phyloP scores from a whole-genome alignment of 108 stramenopile genomes.

The Hondaea fermentalgiana region DNA sequence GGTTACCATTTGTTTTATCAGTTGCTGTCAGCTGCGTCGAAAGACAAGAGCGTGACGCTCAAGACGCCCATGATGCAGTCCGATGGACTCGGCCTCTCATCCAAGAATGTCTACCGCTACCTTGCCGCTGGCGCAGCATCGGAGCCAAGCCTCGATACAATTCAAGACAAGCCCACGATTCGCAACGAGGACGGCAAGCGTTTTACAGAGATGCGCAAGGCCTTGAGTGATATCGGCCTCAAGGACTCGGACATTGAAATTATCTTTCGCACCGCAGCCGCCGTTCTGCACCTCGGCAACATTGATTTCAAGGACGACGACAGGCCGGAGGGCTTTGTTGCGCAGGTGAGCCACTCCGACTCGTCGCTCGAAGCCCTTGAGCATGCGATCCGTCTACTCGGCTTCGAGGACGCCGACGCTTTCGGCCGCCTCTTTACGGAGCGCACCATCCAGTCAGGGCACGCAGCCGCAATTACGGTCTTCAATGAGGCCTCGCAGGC shows the following conservation, averaged over 20 bases:
- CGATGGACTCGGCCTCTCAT: constrained; percentile 15
- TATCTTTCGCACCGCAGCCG: neutral
- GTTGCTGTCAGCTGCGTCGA: neutral
- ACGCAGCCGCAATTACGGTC: neutral
- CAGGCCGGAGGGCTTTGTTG: neutral
- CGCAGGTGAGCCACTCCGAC: neutral
- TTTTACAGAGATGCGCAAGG: neutral
- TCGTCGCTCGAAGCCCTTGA: neutral
- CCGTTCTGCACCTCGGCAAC: neutral
- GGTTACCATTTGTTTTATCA: constrained; percentile 22
- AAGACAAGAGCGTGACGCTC: constrained; percentile 6
- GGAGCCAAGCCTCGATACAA: neutral
- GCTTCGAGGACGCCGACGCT: neutral
- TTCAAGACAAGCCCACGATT: neutral
- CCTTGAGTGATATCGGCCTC: constrained; percentile 27
- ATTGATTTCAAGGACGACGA: neutral
- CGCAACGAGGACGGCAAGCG: neutral
- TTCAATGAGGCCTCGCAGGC: neutral
- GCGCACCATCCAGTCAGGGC: neutral
- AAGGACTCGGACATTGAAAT: constrained; percentile 43
- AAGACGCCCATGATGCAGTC: neutral
- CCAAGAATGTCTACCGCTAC: constrained; percentile 28
- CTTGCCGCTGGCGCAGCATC: neutral
- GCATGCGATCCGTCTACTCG: neutral
- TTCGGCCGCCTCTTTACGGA: neutral